These are phyloP conservation scores for Claviceps paspali DNA, from an alignment of 2,329 filamentous ascomycete species.

Conservation along the genomic window DNA sequence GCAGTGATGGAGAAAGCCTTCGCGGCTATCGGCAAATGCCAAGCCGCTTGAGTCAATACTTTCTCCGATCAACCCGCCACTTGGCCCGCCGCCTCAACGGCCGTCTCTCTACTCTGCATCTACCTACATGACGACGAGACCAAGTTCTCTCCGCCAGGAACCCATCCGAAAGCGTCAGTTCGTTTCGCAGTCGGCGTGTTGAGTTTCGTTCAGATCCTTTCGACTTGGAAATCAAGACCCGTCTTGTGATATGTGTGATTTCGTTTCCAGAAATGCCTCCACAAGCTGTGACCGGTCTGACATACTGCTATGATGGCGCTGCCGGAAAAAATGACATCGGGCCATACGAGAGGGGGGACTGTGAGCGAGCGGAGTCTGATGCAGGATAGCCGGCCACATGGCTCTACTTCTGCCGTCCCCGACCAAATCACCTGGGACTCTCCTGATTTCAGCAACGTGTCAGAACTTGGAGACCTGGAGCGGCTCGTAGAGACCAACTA, in stretches of 20 bases:
- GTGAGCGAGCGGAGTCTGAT: constrained; percentile 24
- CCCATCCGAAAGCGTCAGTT: constrained; percentile 23
- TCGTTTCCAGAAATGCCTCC: constrained; percentile 11
- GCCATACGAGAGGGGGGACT: constrained; percentile 36
- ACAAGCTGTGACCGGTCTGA: constrained; percentile 17
- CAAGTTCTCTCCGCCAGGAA: constrained; percentile 21
- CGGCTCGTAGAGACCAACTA: background rate
- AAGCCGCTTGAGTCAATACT: constrained; percentile 17
- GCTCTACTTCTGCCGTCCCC: background rate
- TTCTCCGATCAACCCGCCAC: constrained; percentile 38
- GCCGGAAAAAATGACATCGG: too few species aligned
- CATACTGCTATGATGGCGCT: too few species aligned
- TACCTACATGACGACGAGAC: constrained; percentile 20
- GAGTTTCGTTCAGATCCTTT: constrained; percentile 51
- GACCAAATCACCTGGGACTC: background rate
- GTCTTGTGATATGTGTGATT: constrained; percentile 7
- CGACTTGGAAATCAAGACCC: constrained; percentile 36
- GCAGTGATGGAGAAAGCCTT: too few species aligned
- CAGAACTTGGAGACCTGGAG: background rate
- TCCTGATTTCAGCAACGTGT: background rate
- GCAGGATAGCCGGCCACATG: constrained; percentile 5
- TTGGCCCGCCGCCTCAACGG: too few species aligned
- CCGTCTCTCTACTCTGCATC: constrained; percentile 13
- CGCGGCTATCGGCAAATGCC: background rate
- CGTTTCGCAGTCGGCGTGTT: constrained; percentile 31